Conservation (phyloP, 2,329 filamentous ascomycete species). For the Rosellinia necatrix region DNA sequence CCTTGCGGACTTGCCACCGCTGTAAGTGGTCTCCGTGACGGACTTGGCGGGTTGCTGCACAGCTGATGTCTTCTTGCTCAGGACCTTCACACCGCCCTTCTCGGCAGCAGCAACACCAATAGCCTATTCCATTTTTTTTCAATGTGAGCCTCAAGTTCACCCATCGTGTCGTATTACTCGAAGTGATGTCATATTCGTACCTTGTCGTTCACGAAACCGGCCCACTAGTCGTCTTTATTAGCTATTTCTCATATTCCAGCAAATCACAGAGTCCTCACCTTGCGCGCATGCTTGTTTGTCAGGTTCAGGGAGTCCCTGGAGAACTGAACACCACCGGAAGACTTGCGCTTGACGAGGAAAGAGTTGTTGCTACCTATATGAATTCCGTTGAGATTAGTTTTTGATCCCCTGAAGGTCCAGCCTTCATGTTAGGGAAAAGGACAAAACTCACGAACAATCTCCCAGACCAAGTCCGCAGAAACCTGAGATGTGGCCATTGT, state of each 20-base stretch:
- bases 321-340: slow-evolving; percentile 81
- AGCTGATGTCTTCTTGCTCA: slow-evolving; percentile 81
- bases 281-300: slow-evolving; percentile 87
- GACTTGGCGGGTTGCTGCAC: slow-evolving; percentile 73
- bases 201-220: slow-evolving; percentile 93
- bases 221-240: slow-evolving; percentile 65
- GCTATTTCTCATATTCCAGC: slow-evolving; percentile 26
- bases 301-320: slow-evolving; percentile 95
- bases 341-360: slow-evolving; percentile 88
- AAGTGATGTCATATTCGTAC: slow-evolving; percentile 53
- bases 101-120: slow-evolving; percentile 76
- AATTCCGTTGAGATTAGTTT: slow-evolving; percentile 31
- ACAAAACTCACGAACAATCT: slow-evolving; percentile 81
- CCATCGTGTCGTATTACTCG: slow-evolving; percentile 1
- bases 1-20: slow-evolving; percentile 73
- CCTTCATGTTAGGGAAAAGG: neutral
- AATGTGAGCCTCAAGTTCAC: slow-evolving; percentile 20
- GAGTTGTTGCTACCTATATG: slow-evolving; percentile 79
- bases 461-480: slow-evolving; percentile 92
- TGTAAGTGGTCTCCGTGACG: slow-evolving; percentile 69
- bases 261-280: slow-evolving; percentile 58
- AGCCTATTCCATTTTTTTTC: slow-evolving; percentile 60
- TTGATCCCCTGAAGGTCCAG: neutral
- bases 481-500: slow-evolving; percentile 71
- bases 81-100: slow-evolving; percentile 79